Conservation (phyloP, 164 flowering plant species). For the Sedum album region DNA sequence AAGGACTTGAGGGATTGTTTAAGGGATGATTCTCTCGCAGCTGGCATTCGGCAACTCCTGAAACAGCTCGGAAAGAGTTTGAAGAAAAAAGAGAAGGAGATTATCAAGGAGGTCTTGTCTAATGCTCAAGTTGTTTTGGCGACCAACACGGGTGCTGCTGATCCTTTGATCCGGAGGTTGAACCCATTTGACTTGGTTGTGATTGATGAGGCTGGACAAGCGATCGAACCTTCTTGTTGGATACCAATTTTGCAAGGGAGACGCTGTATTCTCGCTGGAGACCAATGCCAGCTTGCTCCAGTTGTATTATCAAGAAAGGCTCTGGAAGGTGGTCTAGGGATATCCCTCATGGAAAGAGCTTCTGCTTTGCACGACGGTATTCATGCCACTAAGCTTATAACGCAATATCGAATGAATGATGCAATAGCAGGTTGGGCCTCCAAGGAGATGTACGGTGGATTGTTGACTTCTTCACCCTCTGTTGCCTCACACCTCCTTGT, state of each 20-base stretch:
- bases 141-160: slow-evolving; percentile 87
- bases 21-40: slow-evolving; percentile 83
- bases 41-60: slow-evolving; percentile 90
- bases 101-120: slow-evolving; percentile 58
- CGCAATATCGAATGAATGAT: slow-evolving; percentile 87
- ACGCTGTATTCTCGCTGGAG: slow-evolving; percentile 83
- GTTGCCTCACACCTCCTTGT: slow-evolving; percentile 76
- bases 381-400: slow-evolving; percentile 57
- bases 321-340: slow-evolving; percentile 84
- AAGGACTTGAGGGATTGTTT: slow-evolving; percentile 69
- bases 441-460: slow-evolving; percentile 86
- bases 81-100: slow-evolving; percentile 82
- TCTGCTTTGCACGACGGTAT: slow-evolving; percentile 56
- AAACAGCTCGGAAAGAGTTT: slow-evolving; percentile 73
- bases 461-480: slow-evolving; percentile 48
- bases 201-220: slow-evolving; percentile 92
- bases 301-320: slow-evolving; percentile 78
- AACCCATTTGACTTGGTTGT: slow-evolving; percentile 73
- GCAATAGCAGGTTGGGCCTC: slow-evolving; percentile 93
- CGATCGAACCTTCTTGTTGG: slow-evolving; percentile 94
- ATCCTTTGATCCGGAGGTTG: slow-evolving; percentile 61
- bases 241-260: slow-evolving; percentile 81
- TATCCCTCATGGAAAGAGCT: slow-evolving; percentile 76
- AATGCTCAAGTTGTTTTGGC: slow-evolving; percentile 79
- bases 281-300: slow-evolving; percentile 88